Evolutionary conservation across 257 asterid species (phyloP).

Genomic region (Pogostemon cablin): DNA sequence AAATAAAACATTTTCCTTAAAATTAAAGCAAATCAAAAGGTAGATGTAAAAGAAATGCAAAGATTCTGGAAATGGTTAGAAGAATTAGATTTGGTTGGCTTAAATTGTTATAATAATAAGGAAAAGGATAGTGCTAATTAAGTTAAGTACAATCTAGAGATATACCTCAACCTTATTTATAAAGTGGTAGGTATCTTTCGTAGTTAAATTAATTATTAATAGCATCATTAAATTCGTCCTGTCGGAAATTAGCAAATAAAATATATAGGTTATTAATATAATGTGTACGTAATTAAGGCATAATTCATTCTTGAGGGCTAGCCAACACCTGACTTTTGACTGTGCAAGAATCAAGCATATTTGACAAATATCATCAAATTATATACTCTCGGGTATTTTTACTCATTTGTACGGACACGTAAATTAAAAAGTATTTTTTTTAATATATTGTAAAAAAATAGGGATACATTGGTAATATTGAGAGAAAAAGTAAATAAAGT

Average conservation of each 20-base stretch:
- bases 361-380: background rate
- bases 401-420: background rate
- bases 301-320: conserved; percentile 30
- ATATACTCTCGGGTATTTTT: no score
- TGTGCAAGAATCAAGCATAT: conserved; percentile 34
- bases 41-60: conserved; percentile 24
- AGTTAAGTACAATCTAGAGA: conserved; percentile 38
- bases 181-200: conserved; percentile 46
- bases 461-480: no score
- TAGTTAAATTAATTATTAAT: conserved; percentile 19
- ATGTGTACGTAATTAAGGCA: conserved; percentile 17
- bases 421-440: background rate
- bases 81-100: conserved; percentile 32
- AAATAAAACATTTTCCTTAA: background rate
- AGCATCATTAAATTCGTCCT: conserved; percentile 46
- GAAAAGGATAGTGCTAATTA: conserved; percentile 28
- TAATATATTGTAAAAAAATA: no score
- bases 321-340: conserved; percentile 29
- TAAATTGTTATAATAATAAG: conserved; percentile 6
- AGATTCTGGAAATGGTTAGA: conserved; percentile 31
- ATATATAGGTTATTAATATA: background rate
- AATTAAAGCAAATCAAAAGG: conserved; percentile 8
- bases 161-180: conserved; percentile 41
- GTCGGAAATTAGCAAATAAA: conserved; percentile 47
- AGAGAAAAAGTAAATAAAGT: no score